phyloP scores from a whole-genome alignment of 192 early-diverging fungal genomes.

The Podila clonocystis region DNA sequence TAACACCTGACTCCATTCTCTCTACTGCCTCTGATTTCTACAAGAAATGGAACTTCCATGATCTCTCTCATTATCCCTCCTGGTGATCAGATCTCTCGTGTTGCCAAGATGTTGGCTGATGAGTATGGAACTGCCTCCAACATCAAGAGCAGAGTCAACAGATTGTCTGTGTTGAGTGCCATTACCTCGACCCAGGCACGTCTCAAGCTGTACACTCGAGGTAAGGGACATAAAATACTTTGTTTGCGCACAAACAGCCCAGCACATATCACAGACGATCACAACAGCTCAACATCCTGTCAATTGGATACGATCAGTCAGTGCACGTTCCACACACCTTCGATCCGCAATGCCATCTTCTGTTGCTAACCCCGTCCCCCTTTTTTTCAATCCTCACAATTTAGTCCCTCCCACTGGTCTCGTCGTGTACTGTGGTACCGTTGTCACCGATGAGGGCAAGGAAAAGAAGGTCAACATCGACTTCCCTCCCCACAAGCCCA shows the following conservation, averaged over 20 bases:
- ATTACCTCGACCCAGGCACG: slow-evolving; percentile 98
- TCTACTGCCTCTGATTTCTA: neutral
- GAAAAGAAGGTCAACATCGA: slow-evolving; percentile 99
- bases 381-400: slow-evolving; percentile 1
- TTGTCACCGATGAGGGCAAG: slow-evolving; percentile 98
- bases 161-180: slow-evolving; percentile 94
- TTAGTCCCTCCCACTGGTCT: slow-evolving; percentile 94
- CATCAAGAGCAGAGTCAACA: slow-evolving; percentile 99
- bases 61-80: slow-evolving; percentile 98
- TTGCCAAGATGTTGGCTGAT: slow-evolving; percentile 93
- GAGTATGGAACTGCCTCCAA: slow-evolving; percentile 99
- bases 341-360: no score
- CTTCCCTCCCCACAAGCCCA: slow-evolving; percentile 99
- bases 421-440: slow-evolving; percentile 94
- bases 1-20: neutral
- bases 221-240: slow-evolving; percentile 28
- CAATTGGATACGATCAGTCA: no score
- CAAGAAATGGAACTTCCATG: slow-evolving; percentile 98
- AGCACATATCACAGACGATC: neutral
- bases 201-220: slow-evolving; percentile 92
- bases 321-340: no score
- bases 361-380: no score
- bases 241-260: neutral
- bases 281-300: neutral
- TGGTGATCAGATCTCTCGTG: slow-evolving; percentile 90